phyloP scores from a whole-genome alignment of 2,329 filamentous ascomycete genomes.

The Immersiporthe knoxdaviesiana region DNA sequence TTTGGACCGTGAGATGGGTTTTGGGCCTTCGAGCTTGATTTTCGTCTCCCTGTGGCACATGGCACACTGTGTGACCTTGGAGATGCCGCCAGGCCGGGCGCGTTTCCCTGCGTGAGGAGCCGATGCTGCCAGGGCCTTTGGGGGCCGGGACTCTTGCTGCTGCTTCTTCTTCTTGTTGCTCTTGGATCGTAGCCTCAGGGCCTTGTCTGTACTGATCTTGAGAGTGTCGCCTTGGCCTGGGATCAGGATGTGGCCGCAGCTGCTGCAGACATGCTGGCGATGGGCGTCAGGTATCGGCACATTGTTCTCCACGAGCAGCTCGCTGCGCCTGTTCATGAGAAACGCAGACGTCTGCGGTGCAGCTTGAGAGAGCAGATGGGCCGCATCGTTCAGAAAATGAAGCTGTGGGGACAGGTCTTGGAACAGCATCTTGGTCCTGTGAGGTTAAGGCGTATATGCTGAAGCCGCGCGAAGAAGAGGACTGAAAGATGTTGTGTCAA shows the following conservation, averaged over 20 bases:
- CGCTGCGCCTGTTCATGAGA: slow-evolving; percentile 58
- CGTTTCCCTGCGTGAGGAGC: slow-evolving; percentile 7
- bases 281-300: slow-evolving; percentile 51
- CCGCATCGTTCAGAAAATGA: slow-evolving; percentile 60
- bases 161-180: slow-evolving; percentile 27
- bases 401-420: slow-evolving; percentile 37
- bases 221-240: slow-evolving; percentile 50
- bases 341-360: slow-evolving; percentile 63
- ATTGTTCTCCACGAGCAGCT: slow-evolving; percentile 52
- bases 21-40: slow-evolving; percentile 45
- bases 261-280: slow-evolving; percentile 58
- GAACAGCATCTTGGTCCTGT: slow-evolving; percentile 21
- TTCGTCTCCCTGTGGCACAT: slow-evolving; percentile 50
- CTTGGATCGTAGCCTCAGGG: slow-evolving; percentile 60
- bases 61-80: slow-evolving; percentile 50
- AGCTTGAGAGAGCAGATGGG: slow-evolving; percentile 56
- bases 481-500: not conserved
- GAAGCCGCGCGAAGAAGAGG: too few species aligned
- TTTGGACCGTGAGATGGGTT: slow-evolving; percentile 35
- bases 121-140: not conserved
- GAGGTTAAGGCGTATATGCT: not conserved
- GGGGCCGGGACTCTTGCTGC: not conserved
- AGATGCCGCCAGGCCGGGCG: slow-evolving; percentile 32
- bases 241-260: slow-evolving; percentile 65
- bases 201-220: slow-evolving; percentile 42